Evolutionary conservation across 495 filamentous ascomycete species (phyloP), one percentile per base, ranked within the genome.

Genomic region (Xylaria nigripes): DNA sequence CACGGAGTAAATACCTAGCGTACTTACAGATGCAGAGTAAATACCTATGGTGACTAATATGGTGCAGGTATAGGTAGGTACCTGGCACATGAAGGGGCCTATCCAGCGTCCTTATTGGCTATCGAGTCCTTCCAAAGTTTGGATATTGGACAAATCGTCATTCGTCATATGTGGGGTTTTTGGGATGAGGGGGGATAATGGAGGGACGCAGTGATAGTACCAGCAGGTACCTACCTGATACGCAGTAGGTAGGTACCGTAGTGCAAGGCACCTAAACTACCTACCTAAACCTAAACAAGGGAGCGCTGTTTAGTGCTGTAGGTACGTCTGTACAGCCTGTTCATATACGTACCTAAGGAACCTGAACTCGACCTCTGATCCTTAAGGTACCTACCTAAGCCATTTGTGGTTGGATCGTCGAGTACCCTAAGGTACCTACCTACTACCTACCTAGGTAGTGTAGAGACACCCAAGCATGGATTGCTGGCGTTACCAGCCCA

Each of bases 11-110:
- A n/a, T n/a, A n/a, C n/a, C n/a, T n/a, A n/a, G n/a, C n/a, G n/a
- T n/a, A n/a, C n/a, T n/a, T 53, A 50, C 54, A 66, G 32, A 59
- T 58, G 58, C 58, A 59, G 34, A 52, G 57, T 12, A 29, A 48
- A 61, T n/a, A n/a, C n/a, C n/a, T n/a, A n/a, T n/a, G 63, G 61
- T 61, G 60, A 61, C 61, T 61, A 66, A 61, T 51, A 41, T 55
- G 27, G 27, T 30, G 27, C 10, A 30, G n/a, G n/a, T n/a, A n/a
- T n/a, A n/a, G n/a, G n/a, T n/a, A n/a, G n/a, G n/a, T n/a, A n/a
- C n/a, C n/a, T n/a, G n/a, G n/a, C n/a, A n/a, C n/a, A n/a, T n/a
- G n/a, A 15, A 34, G 50, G 49, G 40, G 41, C 36, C 42, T 36
- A 18, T 25, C 34, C 53, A 18, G 23, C 25, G 6, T 36, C 6